A percentile compares a stretch with the other conserved stretches of the same genome.
These are phyloP conservation scores for Ogataea ganodermae DNA, from an alignment of 805 yeast genomes.

Conservation along the genomic window DNA sequence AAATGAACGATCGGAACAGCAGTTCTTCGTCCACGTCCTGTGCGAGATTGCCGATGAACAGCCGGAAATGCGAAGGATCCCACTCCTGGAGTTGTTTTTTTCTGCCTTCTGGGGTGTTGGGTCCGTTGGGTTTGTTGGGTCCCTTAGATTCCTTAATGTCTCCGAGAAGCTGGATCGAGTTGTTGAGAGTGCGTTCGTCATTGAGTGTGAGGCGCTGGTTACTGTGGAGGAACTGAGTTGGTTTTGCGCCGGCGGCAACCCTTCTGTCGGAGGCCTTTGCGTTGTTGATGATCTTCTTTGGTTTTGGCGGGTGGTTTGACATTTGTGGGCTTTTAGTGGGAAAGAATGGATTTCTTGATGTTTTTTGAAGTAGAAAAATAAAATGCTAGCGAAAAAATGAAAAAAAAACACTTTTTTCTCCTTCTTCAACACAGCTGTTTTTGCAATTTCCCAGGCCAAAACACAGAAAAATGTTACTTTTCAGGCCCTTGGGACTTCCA, in stretches of 20 bases:
- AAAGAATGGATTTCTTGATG: too few species aligned
- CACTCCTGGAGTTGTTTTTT: conserved; percentile 44
- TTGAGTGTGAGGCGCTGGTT: conserved; percentile 26
- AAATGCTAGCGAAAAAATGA: background rate
- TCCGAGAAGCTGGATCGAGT: conserved; percentile 23
- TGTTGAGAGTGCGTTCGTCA: conserved; percentile 18
- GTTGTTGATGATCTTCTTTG: conserved; percentile 17
- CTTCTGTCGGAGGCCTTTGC: conserved; percentile 54
- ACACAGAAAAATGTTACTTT: background rate
- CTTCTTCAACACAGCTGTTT: background rate
- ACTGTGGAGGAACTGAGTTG: conserved; percentile 44
- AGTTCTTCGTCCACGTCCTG: conserved; percentile 62
- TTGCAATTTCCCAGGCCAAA: background rate
- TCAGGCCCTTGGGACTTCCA: conserved; percentile 5
- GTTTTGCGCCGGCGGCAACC: conserved; percentile 52
- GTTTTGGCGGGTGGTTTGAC: conserved; percentile 1
- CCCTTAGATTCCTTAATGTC: conserved; percentile 36
- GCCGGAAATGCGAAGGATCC: conserved; percentile 69
- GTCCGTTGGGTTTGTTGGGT: conserved; percentile 41
- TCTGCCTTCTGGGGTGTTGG: background rate
- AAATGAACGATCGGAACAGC: conserved; percentile 54
- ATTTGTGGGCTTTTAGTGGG: too few species aligned
- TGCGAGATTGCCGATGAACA: conserved; percentile 77
- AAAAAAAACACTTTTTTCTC: background rate
- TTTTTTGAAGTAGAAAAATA: too few species aligned